Evolutionary conservation across 139 green algal genomes (phyloP), one percentile per base, ranked within the genome.

Genomic region (Desmodesmus armatus): DNA sequence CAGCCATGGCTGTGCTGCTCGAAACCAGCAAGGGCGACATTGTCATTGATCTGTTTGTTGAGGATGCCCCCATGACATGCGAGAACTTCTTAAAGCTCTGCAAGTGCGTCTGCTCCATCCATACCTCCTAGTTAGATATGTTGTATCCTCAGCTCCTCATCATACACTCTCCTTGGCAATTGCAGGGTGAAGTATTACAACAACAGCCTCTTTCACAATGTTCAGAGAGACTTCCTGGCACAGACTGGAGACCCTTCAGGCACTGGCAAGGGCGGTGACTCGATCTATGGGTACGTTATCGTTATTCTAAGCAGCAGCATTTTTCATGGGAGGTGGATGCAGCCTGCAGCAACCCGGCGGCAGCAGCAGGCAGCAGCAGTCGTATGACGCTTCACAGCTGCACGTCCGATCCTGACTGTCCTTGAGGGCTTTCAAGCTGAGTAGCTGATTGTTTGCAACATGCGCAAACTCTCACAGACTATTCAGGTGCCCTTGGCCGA

Each of bases 71-170:
- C 0, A 87, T 92, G 17, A 88, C 97, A 0, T 91, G 83, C 60
- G 92, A 93, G 83, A 99, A 99, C 87, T 99, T 99, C 76, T 85
- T 99, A 25, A 99, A 98, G 92, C 92, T 98, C 0, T 98, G 95
- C 94, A 97, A 97, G 94, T 96, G 71, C 33, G 89, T n/a, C n/a
- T n/a, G n/a, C n/a, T n/a, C n/a, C n/a, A n/a, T n/a, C n/a, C n/a
- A 13, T 27, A 62, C 51, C 13, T 62, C 51, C 51, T 62, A 13
- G 13, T 13, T 17, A n/a, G n/a, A n/a, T n/a, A n/a, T 67, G 58
- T 31, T 67, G 58, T 23, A 29, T 67, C 0, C 25, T 35, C 66
- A 1, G n/a, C 66, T 62, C 3, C 27, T 62, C 3, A 29, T 5
- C 21, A 60, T n/a, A n/a, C n/a, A n/a, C n/a, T n/a, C n/a, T n/a